Conservation (phyloP, 768 basidiomycete species). For the Zangia roseola region DNA sequence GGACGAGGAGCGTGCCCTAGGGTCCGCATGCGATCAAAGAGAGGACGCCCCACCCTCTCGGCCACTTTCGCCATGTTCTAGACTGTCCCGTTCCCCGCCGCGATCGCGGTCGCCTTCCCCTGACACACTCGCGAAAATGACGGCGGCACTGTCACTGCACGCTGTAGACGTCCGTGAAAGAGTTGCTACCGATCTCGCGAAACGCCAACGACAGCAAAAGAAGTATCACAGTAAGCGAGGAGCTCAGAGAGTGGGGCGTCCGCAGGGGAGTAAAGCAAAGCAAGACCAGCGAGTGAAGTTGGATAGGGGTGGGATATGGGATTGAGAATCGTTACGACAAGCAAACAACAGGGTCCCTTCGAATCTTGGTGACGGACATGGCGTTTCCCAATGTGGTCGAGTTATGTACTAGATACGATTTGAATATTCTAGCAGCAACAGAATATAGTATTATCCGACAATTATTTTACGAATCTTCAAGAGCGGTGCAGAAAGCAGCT, state of each 20-base stretch:
- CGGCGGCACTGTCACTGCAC: slow-evolving; percentile 39
- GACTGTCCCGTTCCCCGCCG: slow-evolving; percentile 52
- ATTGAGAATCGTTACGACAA: slow-evolving; percentile 34
- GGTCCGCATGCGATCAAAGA: slow-evolving; percentile 2
- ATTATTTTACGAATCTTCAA: slow-evolving; percentile 13
- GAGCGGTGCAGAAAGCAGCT: not conserved
- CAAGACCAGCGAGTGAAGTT: slow-evolving; percentile 65
- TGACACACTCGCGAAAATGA: slow-evolving; percentile 41
- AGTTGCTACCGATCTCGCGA: slow-evolving; percentile 61
- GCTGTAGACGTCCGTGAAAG: slow-evolving; percentile 49
- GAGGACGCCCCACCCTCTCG: slow-evolving; percentile 21
- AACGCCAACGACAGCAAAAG: slow-evolving; percentile 61
- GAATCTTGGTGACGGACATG: slow-evolving; percentile 8
- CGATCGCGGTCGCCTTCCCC: slow-evolving; percentile 49
- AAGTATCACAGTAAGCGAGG: slow-evolving; percentile 80
- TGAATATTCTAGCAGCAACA: slow-evolving; percentile 4
- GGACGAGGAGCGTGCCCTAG: slow-evolving; percentile 1
- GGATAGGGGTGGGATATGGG: slow-evolving; percentile 62
- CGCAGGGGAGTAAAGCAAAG: slow-evolving; percentile 85
- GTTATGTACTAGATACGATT: slow-evolving; percentile 8
- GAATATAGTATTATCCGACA: slow-evolving; percentile 20
- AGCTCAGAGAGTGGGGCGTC: slow-evolving; percentile 58
- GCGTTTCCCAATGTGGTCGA: no score
- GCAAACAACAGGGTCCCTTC: not conserved
- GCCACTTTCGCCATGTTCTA: slow-evolving; percentile 36